phyloP scores from a whole-genome alignment of 768 basidiomycete genomes.

The Leccinum subgranulosum region DNA sequence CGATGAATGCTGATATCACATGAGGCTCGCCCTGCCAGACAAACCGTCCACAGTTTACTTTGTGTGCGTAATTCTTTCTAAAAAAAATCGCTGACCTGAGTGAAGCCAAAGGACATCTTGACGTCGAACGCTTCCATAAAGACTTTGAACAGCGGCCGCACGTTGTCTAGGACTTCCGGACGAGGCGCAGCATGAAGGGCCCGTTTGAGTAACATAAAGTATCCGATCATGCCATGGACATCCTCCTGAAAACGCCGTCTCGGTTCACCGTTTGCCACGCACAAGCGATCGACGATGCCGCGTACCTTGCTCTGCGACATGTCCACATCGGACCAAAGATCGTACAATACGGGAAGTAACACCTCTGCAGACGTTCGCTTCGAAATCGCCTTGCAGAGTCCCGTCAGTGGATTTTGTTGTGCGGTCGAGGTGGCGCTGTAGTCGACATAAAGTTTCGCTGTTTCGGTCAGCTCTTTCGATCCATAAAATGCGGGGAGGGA shows the following conservation, averaged over 20 bases:
- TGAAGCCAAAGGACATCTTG: slow-evolving; percentile 27
- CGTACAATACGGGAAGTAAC: slow-evolving; percentile 61
- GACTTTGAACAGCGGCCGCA: slow-evolving; percentile 68
- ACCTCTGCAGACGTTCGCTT: slow-evolving; percentile 68
- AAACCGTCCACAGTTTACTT: not conserved
- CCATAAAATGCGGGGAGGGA: slow-evolving; percentile 86
- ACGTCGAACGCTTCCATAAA: slow-evolving; percentile 79
- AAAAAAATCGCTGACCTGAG: slow-evolving; percentile 25
- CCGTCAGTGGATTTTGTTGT: slow-evolving; percentile 29
- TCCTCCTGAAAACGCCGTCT: slow-evolving; percentile 16
- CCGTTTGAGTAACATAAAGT: slow-evolving; percentile 68
- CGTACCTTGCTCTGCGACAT: slow-evolving; percentile 38
- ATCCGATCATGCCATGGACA: slow-evolving; percentile 34
- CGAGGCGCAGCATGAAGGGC: slow-evolving; percentile 64
- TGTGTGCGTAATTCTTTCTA: too few relatives aligned
- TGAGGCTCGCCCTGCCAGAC: slow-evolving; percentile 45
- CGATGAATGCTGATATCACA: slow-evolving; percentile 73
- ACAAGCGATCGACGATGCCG: too few relatives aligned
- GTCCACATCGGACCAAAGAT: slow-evolving; percentile 48
- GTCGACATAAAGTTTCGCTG: slow-evolving; percentile 59
- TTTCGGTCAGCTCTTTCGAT: slow-evolving; percentile 49
- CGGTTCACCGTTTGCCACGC: not conserved
- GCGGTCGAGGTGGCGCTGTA: slow-evolving; percentile 15
- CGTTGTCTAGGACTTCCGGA: slow-evolving; percentile 57
- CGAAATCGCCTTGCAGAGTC: slow-evolving; percentile 60